Percentiles rank a stretch among this genome's conserved stretches.
These are phyloP conservation scores for Poterioochromonas sp. DNA, from an alignment of 352 stramenopile genomes.

Conservation along the genomic window DNA sequence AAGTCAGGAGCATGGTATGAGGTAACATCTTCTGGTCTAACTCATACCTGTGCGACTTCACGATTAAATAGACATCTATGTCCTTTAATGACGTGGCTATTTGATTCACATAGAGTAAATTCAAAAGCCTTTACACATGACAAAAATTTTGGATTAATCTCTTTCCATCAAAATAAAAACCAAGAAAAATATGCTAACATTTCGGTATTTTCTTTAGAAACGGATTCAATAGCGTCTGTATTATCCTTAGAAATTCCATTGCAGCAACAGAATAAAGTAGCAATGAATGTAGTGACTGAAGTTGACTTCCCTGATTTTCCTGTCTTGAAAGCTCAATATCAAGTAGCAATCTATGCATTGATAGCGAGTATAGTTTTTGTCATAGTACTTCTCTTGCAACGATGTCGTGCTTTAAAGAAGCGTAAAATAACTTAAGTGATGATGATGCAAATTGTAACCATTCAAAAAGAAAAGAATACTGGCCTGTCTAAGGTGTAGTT, in stretches of 20 bases:
- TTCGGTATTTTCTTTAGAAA: too few species aligned
- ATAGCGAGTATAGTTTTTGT: neutral
- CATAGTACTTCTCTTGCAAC: neutral
- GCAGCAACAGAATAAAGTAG: neutral
- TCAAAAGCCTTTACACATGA: neutral
- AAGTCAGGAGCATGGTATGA: neutral
- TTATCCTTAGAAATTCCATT: neutral
- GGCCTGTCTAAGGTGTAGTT: neutral
- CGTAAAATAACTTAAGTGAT: neutral
- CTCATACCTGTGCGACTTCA: constrained; percentile 28
- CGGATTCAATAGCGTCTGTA: neutral
- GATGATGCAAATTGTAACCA: neutral
- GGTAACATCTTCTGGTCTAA: constrained; percentile 38
- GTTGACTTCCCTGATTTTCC: neutral
- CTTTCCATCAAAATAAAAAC: too few species aligned
- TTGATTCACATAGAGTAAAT: neutral
- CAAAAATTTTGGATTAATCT: constrained; percentile 26
- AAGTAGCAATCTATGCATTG: neutral
- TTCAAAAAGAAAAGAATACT: neutral
- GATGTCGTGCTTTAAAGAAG: neutral
- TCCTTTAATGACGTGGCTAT: constrained; percentile 25
- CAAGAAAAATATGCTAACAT: too few species aligned
- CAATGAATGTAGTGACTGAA: neutral
- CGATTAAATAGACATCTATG: neutral
- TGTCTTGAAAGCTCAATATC: neutral